Base-by-base conservation (phyloP, 2,329 filamentous ascomycete species). In the Conoideocrella luteorostrata region DNA sequence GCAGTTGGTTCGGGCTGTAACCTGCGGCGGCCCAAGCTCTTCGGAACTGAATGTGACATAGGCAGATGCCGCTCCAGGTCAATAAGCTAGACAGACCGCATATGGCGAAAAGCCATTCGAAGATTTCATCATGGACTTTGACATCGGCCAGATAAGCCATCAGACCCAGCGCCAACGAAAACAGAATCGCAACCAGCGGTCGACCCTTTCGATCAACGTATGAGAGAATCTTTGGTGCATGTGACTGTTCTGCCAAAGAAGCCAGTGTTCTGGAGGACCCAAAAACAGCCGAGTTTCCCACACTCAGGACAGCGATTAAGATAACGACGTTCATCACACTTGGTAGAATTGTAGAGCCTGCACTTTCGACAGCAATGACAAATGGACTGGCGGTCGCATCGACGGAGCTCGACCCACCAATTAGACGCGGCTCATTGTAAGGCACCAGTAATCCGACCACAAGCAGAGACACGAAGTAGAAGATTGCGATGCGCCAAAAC, bases 251-350 rank as follows among this genome's bases (percentile, higher is more conserved):
- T 30, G 89, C 89, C 2, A 96, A 77, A 3, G 90, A 89, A 18
- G 88, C 88, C 7, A 96, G 78, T 2, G 90, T 95, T 56, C 90
- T 82, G 2, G 87, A 93, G 18, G 87, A 90, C 33, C 88, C 90
- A 56, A 94, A 96, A 46, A 96, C 84, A 48, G 89, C 83, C 6
- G 88, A 91, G 65, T 95, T 96, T 46, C 89, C 89, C 47, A 96
- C 90, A 1, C 88, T 94, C 18, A 96, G 70, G 18, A 95, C 89
- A 17, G 90, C 85, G 49, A 95, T 80, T 58, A 96, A 80, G 61
- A 96, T 95, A 48, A 96, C 88, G n/a, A 80, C 82, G 64, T 97
- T 96, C 85, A 96, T 94, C 43, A 96, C 77, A 0, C 86, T 90
- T 2, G 88, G 88, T 3, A 96, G 76, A 2, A 84, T 82, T 33